Percentiles rank a stretch among this genome's conserved stretches.
These are phyloP conservation scores for Ambrosia trifida DNA, from an alignment of 129 eudicot genomes.

Conservation along the genomic window DNA sequence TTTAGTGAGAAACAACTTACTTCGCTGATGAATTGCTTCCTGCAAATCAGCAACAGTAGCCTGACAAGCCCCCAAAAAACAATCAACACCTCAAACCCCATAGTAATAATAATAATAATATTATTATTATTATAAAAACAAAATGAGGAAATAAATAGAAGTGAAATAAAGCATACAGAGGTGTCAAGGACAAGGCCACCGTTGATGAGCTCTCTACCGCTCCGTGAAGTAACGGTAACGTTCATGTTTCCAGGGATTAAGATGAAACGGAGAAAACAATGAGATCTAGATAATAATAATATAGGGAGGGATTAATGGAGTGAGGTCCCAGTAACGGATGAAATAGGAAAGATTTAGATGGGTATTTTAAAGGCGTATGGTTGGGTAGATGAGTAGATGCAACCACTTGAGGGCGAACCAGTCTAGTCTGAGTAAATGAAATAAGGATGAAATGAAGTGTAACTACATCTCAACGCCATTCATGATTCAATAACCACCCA, in stretches of 20 bases:
- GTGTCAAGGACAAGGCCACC: slow-evolving; percentile 80
- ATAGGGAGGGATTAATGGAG: not conserved
- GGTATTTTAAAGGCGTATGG: slow-evolving; percentile 45
- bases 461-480: slow-evolving; percentile 7
- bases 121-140: not conserved
- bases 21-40: slow-evolving; percentile 81
- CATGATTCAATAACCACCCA: no score
- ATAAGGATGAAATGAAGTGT: not conserved
- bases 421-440: not conserved
- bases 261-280: slow-evolving; percentile 21
- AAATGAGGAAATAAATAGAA: not conserved
- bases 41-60: slow-evolving; percentile 97
- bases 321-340: slow-evolving; percentile 3
- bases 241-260: slow-evolving; percentile 53
- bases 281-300: not conserved
- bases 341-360: slow-evolving; percentile 21
- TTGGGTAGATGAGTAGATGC: slow-evolving; percentile 51
- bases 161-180: slow-evolving; percentile 53
- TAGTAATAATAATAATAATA: not conserved
- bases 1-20: slow-evolving; percentile 40
- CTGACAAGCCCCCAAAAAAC: slow-evolving; percentile 40
- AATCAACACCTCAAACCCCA: slow-evolving; percentile 22
- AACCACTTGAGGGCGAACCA: slow-evolving; percentile 3
- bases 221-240: slow-evolving; percentile 75
- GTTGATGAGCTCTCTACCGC: slow-evolving; percentile 76